phyloP scores from a whole-genome alignment of 495 filamentous ascomycete species.

The Aspergillus sclerotioniger region DNA sequence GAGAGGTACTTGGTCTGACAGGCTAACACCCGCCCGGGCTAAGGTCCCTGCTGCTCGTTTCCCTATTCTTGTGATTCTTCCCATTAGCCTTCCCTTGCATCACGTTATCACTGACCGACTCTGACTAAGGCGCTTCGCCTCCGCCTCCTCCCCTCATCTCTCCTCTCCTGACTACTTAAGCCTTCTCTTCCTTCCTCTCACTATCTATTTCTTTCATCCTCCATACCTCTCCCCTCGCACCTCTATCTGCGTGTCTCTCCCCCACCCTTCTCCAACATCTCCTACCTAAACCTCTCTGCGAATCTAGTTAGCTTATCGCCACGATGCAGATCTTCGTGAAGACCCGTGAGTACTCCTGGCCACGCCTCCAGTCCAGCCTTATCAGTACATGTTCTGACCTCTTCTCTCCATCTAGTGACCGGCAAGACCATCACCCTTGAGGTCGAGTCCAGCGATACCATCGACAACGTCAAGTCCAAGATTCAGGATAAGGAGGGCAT shows the following conservation, averaged over 20 bases:
- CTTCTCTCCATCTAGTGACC: slow-evolving; percentile 53
- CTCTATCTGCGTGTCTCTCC: slow-evolving; percentile 2
- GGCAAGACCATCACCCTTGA: slow-evolving; percentile 99
- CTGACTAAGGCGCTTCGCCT: slow-evolving; percentile 45
- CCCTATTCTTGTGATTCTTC: slow-evolving; percentile 4
- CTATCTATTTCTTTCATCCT: slow-evolving; percentile 12
- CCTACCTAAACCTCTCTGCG: slow-evolving; percentile 4
- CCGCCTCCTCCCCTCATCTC: slow-evolving; percentile 30
- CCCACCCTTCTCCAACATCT: slow-evolving; percentile 1
- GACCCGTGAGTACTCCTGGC: slow-evolving; percentile 67
- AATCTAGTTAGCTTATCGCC: slow-evolving; percentile 11
- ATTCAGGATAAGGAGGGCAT: slow-evolving; percentile 99
- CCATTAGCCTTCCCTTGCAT: slow-evolving; percentile 26
- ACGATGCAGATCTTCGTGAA: slow-evolving; percentile 98
- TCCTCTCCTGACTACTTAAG: slow-evolving; percentile 19
- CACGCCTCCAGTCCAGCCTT: slow-evolving; percentile 11
- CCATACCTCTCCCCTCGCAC: slow-evolving; percentile 10
- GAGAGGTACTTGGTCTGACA: background rate
- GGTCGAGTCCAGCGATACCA: slow-evolving; percentile 96
- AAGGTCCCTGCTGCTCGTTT: background rate
- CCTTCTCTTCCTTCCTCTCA: slow-evolving; percentile 14
- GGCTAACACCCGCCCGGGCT: background rate
- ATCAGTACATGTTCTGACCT: slow-evolving; percentile 18
- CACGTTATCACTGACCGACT: slow-evolving; percentile 33
- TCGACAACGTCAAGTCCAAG: slow-evolving; percentile 99